These are phyloP conservation scores for Xenoacremonium recifei DNA, from an alignment of 2,329 filamentous ascomycete species.

Conservation along the genomic window DNA sequence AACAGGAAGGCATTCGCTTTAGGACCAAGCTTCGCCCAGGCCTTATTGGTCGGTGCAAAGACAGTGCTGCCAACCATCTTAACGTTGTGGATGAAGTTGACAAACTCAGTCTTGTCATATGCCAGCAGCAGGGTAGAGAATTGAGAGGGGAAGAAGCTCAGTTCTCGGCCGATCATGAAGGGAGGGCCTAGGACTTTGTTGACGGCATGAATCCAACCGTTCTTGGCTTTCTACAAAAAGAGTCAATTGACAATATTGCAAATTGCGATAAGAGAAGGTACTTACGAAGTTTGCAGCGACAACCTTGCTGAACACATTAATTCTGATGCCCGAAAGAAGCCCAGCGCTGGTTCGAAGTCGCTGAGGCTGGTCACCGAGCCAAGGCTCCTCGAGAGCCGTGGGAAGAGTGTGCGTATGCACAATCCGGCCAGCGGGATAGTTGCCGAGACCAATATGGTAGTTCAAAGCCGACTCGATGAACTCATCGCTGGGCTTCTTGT, in stretches of 20 bases:
- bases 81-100: slow-evolving; percentile 55
- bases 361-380: slow-evolving; percentile 66
- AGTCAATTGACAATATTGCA: rapidly evolving
- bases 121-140: slow-evolving; percentile 80
- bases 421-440: slow-evolving; percentile 66
- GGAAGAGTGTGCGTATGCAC: slow-evolving; percentile 72
- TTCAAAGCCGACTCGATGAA: slow-evolving; percentile 64
- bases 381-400: slow-evolving; percentile 58
- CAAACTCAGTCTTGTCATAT: slow-evolving; percentile 71
- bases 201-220: slow-evolving; percentile 79
- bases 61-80: slow-evolving; percentile 65
- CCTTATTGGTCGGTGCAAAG: slow-evolving; percentile 78
- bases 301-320: slow-evolving; percentile 78
- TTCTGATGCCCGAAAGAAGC: slow-evolving; percentile 54
- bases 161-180: slow-evolving; percentile 50
- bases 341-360: slow-evolving; percentile 68
- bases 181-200: slow-evolving; percentile 77
- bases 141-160: slow-evolving; percentile 66
- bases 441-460: slow-evolving; percentile 72
- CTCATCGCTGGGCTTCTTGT: slow-evolving; percentile 68
- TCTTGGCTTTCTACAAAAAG: slow-evolving; percentile 59
- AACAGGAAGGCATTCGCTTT: slow-evolving; percentile 83
- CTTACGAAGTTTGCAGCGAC: slow-evolving; percentile 68
- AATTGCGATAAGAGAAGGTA: slow-evolving; percentile 5
- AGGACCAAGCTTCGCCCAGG: slow-evolving; percentile 74